Conservation (phyloP, 2,329 filamentous ascomycete species). For the Leptographium procerum region DNA sequence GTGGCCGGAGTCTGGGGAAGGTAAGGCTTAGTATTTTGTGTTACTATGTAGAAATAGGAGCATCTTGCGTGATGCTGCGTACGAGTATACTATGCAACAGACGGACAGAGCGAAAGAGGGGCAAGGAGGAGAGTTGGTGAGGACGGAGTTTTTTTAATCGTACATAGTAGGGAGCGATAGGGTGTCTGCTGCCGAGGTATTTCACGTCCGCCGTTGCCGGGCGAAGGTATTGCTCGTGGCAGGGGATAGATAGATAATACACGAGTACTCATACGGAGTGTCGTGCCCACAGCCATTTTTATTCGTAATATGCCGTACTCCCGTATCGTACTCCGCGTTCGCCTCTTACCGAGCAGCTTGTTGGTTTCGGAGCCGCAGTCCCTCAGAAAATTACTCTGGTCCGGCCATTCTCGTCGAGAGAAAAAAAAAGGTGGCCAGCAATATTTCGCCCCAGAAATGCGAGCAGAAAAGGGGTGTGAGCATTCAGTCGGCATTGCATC, state of each 20-base stretch:
- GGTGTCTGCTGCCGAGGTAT: constrained; percentile 1
- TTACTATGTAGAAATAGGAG: not conserved
- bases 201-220: constrained; percentile 1
- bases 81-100: not conserved
- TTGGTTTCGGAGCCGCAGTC: not conserved
- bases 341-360: not conserved
- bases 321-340: not conserved
- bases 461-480: not conserved
- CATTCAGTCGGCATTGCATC: not conserved
- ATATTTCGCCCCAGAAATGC: not conserved
- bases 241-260: not conserved
- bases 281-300: not conserved
- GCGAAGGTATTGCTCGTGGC: not conserved
- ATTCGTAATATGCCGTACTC: not conserved
- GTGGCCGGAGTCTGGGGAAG: not conserved
- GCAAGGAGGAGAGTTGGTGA: not conserved
- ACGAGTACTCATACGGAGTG: too few species aligned
- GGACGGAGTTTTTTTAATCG: not conserved
- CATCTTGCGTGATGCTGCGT: not conserved
- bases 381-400: not conserved
- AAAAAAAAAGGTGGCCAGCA: not conserved
- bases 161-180: not conserved
- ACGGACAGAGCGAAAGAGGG: not conserved
- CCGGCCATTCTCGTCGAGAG: not conserved
- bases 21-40: not conserved